A percentile compares a stretch with the other conserved stretches of the same genome.
These are phyloP conservation scores for Biancaea sappan DNA, from an alignment of 306 rosid genomes.

Conservation along the genomic window DNA sequence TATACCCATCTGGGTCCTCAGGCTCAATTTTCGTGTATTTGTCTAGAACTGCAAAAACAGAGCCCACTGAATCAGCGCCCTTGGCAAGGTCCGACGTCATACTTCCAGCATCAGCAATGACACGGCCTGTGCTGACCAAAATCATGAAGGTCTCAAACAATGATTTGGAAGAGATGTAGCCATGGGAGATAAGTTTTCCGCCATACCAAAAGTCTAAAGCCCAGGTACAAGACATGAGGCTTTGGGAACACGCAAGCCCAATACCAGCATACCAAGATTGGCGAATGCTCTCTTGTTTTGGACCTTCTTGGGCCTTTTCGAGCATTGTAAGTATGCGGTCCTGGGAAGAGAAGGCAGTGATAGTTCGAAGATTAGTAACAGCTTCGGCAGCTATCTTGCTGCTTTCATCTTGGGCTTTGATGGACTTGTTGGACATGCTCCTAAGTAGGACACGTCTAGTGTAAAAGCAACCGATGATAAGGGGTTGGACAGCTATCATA, in stretches of 20 bases:
- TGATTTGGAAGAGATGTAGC: conserved; percentile 27
- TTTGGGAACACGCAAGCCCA: conserved; percentile 40
- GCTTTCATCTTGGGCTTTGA: conserved; percentile 47
- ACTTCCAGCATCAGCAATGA: conserved; percentile 71
- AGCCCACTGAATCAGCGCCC: conserved; percentile 38
- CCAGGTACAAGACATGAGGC: conserved; percentile 32
- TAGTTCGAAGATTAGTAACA: conserved; percentile 42
- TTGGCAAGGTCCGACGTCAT: conserved; percentile 59
- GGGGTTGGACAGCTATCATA: conserved; percentile 47
- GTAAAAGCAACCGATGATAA: conserved; percentile 45
- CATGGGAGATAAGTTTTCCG: conserved; percentile 37
- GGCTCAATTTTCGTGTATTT: conserved; percentile 37
- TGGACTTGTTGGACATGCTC: conserved; percentile 42
- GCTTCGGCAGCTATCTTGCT: conserved; percentile 55
- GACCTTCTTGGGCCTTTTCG: conserved; percentile 40
- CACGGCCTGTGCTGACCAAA: conserved; percentile 41
- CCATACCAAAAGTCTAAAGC: conserved; percentile 51
- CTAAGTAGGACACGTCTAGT: conserved; percentile 42
- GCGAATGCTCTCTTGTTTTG: conserved; percentile 35
- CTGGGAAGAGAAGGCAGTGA: conserved; percentile 60
- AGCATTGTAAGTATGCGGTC: conserved; percentile 38
- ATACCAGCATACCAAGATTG: conserved; percentile 50
- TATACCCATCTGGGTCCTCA: conserved; percentile 19
- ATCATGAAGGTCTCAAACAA: conserved; percentile 40
- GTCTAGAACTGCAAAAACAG: conserved; percentile 40